Evolutionary conservation across 2,329 filamentous ascomycete species (phyloP).

Genomic region (Beauveria australis): DNA sequence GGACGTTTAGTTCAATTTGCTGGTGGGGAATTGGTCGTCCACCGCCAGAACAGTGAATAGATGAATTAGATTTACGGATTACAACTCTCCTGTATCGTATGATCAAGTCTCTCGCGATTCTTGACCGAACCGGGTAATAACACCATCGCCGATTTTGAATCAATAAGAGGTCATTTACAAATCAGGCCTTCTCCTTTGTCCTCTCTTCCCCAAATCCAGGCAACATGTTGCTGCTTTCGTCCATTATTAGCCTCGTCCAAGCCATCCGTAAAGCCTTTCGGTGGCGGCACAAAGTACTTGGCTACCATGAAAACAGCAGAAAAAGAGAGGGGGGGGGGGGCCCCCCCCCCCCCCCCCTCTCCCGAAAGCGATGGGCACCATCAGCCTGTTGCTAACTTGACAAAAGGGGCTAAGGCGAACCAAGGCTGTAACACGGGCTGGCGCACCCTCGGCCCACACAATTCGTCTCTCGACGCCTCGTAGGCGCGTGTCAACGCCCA

Average conservation of each 20-base stretch:
- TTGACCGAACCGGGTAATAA: too few species aligned
- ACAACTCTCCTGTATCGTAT: too few species aligned
- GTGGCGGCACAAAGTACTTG: not conserved
- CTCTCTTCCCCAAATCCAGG: not conserved
- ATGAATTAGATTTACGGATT: too few species aligned
- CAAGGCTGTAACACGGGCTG: not conserved
- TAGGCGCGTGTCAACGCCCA: not conserved
- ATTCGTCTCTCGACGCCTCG: not conserved
- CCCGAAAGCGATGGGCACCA: not conserved
- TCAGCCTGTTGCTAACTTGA: not conserved
- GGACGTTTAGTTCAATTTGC: too few species aligned
- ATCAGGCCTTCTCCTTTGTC: not conserved
- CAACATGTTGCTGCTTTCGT: not conserved
- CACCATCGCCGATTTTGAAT: too few species aligned
- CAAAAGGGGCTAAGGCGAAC: not conserved
- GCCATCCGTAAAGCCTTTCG: not conserved
- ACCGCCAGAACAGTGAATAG: too few species aligned
- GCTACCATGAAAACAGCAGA: too few species aligned
- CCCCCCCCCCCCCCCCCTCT: too few species aligned
- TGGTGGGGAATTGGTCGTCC: not conserved
- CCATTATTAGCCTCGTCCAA: not conserved
- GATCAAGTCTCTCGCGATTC: too few species aligned
- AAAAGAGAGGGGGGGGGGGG: not conserved
- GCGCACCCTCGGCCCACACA: not conserved
- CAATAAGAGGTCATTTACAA: not conserved